Conservation (phyloP, 306 rosid genomes). For the Medicago truncatula region MtrunA17r5.0-ANR NC_053043.1:41225501-41226000, state of each 20-base stretch:
- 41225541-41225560: slow-evolving; percentile 12
- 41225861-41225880: slow-evolving; percentile 66
- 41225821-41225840: slow-evolving; percentile 75
- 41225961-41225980: slow-evolving; percentile 70
- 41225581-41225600: slow-evolving; percentile 27
- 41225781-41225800: slow-evolving; percentile 81
- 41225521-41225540: slow-evolving; percentile 27
- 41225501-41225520: slow-evolving; percentile 20
- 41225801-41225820: slow-evolving; percentile 66
- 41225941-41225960: slow-evolving; percentile 70
- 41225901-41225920: slow-evolving; percentile 83
- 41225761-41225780: slow-evolving; percentile 83
- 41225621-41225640: slow-evolving; percentile 80
- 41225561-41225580: neutral
- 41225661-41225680: slow-evolving; percentile 65
- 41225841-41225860: slow-evolving; percentile 54
- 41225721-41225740: slow-evolving; percentile 3
- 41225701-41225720: slow-evolving; percentile 26
- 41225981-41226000: slow-evolving; percentile 67
- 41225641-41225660: slow-evolving; percentile 59
- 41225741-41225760: slow-evolving; percentile 31
- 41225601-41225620: slow-evolving; percentile 77
- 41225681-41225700: slow-evolving; percentile 49
- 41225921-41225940: slow-evolving; percentile 71
- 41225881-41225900: slow-evolving; percentile 71